Conservation (phyloP, 2,329 filamentous ascomycete species). For the Diaporthe sp. region DNA sequence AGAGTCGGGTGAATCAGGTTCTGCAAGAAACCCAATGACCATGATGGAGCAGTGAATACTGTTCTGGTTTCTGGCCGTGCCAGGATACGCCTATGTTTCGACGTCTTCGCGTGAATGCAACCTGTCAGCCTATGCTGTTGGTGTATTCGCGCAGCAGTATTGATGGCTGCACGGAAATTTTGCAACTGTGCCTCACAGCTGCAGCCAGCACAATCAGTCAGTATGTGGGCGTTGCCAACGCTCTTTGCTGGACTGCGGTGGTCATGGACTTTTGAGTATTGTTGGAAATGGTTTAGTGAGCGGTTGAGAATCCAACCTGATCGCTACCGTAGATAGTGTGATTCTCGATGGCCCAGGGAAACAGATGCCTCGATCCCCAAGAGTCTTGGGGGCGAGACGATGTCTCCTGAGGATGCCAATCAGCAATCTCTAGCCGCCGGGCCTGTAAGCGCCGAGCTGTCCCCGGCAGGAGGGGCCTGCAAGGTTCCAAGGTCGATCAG, state of each 20-base stretch:
- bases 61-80: not conserved
- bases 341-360: not conserved
- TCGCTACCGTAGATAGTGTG: not conserved
- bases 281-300: not conserved
- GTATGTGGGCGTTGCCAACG: not conserved
- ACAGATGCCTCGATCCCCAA: not conserved
- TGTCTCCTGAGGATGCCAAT: constrained; percentile 14
- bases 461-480: constrained; percentile 15
- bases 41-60: not conserved
- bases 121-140: not conserved
- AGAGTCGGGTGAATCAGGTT: not conserved
- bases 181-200: not conserved
- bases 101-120: not conserved
- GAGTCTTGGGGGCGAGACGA: not conserved
- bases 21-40: not conserved
- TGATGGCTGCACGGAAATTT: not conserved
- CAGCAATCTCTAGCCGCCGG: constrained; percentile 25
- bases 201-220: not conserved
- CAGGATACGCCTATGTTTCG: not conserved
- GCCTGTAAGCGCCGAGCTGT: constrained; percentile 34
- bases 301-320: not conserved
- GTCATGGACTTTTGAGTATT: not conserved
- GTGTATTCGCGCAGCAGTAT: not conserved
- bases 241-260: not conserved
- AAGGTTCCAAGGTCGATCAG: constrained; percentile 21